A percentile compares a stretch with the other conserved stretches of the same genome.
phyloP scores from a whole-genome alignment of 371 early-diverging fungal species.

The Smittium mucronatum region DNA sequence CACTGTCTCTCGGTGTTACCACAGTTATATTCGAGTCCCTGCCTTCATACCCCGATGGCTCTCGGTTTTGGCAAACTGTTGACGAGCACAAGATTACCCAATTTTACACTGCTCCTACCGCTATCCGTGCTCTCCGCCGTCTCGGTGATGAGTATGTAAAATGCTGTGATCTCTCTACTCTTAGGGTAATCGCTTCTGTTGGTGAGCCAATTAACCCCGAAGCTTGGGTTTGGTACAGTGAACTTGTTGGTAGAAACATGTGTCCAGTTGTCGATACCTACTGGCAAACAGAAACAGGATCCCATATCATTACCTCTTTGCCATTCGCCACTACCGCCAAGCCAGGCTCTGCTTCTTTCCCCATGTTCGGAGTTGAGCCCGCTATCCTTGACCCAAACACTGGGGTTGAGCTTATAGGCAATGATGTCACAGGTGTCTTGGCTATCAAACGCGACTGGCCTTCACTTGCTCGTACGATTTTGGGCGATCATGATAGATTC shows the following conservation, averaged over 20 bases:
- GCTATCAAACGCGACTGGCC: conserved; percentile 89
- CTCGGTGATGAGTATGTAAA: conserved; percentile 72
- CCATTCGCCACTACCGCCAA: conserved; percentile 75
- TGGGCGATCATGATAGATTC: conserved; percentile 80
- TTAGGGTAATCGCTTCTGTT: conserved; percentile 88
- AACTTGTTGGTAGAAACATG: conserved; percentile 70
- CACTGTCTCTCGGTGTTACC: conserved; percentile 76
- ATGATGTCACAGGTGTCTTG: conserved; percentile 81
- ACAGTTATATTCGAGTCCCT: conserved; percentile 87
- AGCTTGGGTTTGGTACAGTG: conserved; percentile 94
- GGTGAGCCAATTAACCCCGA: conserved; percentile 98
- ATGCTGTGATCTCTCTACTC: conserved; percentile 51
- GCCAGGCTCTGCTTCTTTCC: conserved; percentile 91
- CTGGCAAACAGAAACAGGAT: conserved; percentile 95
- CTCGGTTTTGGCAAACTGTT: conserved; percentile 71
- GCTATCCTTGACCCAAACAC: conserved; percentile 68
- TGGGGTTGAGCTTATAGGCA: conserved; percentile 57
- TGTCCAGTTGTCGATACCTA: conserved; percentile 94
- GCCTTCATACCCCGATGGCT: conserved; percentile 73
- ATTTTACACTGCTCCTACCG: conserved; percentile 98
- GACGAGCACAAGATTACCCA: conserved; percentile 84
- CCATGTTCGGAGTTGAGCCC: conserved; percentile 91
- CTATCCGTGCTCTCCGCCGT: conserved; percentile 84
- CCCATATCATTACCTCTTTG: conserved; percentile 80
- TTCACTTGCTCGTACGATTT: conserved; percentile 86